Evolutionary conservation across 2,329 filamentous ascomycete genomes (phyloP), one percentile per base, ranked within the genome.

Genomic region (Diaporthe sp.): DNA sequence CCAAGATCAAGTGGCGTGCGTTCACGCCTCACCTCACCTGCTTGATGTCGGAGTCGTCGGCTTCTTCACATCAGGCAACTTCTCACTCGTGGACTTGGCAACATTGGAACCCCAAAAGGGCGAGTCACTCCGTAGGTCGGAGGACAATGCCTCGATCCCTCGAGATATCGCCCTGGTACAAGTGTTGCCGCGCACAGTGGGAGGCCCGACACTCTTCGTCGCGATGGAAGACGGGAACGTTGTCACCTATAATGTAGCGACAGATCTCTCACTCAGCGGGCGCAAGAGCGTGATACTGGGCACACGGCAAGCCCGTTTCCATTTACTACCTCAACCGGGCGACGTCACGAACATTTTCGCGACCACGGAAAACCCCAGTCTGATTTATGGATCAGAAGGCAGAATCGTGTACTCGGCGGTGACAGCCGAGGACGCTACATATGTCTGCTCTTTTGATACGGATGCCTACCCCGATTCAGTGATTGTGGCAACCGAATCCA

Each of bases 151-250:
- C 10, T 95, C 95, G 0, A 92, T 98, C 38, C 96, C 97, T 0
- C 90, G 96, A 76, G 95, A 95, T 69, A 89, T 98, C 38, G 90
- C 92, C 0, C 88, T 98, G 10, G 93, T 94, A 7, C 92, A 96
- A 76, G 89, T 98, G 5, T 89, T 98, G 58, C 92, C 92, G 19
- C 87, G 88, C 9, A 79, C 84, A 10, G 73, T 83, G 12, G 84
- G 86, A 9, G 90, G 89, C 0, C 93, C 95, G 0, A 98, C 94
- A 0, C 87, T 99, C 0, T 94, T 99, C 76, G 89, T 98, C 42
- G 94, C 96, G 17, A 94, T 98, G 89, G 95, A 97, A 64, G 96
- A 98, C 83, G 97, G 97, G 5, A 95, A 94, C 76, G 94, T 99
- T 1, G 89, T 97, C 68, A 97, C 94, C 0, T 98, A 96, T 81